Percentiles rank a stretch among this genome's conserved stretches.
Evolutionary conservation across 106 monocot species (phyloP).

Genomic region (Apostasia shenzhenica): DNA sequence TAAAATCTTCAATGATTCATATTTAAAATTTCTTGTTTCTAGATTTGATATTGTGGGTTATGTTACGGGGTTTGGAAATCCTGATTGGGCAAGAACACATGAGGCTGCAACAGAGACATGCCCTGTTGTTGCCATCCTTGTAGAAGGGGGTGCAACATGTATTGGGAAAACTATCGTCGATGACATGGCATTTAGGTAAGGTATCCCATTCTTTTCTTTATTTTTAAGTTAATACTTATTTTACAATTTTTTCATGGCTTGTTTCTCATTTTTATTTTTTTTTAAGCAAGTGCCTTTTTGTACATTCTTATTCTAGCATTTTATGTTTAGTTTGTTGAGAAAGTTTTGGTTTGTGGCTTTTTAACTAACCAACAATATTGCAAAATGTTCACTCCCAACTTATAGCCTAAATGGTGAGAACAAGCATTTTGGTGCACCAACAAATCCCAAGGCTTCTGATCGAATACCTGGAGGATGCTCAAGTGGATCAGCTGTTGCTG

Average conservation of each 20-base stretch:
- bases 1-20: not conserved
- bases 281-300: no score
- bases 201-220: not conserved
- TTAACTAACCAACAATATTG: not conserved
- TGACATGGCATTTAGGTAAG: constrained; percentile 83
- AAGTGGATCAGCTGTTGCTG: constrained; percentile 88
- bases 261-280: not conserved
- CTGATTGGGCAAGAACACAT: constrained; percentile 72
- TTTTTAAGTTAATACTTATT: not conserved
- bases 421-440: constrained; percentile 72
- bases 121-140: constrained; percentile 42
- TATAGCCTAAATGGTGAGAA: constrained; percentile 84
- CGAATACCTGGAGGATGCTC: constrained; percentile 85
- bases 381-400: constrained; percentile 4
- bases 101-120: constrained; percentile 49
- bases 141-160: constrained; percentile 79
- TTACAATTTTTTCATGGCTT: not conserved
- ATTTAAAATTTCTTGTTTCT: not conserved
- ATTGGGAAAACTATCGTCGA: constrained; percentile 88
- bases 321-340: no score
- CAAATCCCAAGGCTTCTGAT: constrained; percentile 65
- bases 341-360: not conserved
- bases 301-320: no score
- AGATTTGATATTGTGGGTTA: constrained; percentile 78
- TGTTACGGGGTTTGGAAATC: constrained; percentile 84